These are phyloP conservation scores for Euptelea pleiosperma DNA, from an alignment of 164 flowering plant species.

Conservation along the genomic window DNA sequence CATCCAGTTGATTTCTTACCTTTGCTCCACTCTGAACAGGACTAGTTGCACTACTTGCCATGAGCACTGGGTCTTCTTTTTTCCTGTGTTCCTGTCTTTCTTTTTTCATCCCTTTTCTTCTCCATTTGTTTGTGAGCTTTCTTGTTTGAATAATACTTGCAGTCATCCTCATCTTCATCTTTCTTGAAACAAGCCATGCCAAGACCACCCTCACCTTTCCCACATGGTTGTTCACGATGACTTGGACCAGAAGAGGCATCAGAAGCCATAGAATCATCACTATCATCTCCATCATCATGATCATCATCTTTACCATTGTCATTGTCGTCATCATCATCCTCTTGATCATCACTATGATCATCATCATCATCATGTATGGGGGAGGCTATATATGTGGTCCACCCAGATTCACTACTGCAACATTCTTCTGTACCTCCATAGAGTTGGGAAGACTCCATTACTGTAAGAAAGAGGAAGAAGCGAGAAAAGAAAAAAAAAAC, in stretches of 20 bases:
- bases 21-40: conserved; percentile 23
- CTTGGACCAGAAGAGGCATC: conserved; percentile 77
- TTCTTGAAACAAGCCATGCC: conserved; percentile 13
- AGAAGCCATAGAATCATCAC: conserved; percentile 77
- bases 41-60: conserved; percentile 17
- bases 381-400: conserved; percentile 70
- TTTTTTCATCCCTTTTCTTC: conserved; percentile 15
- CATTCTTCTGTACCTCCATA: conserved; percentile 30
- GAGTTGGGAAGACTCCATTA: conserved; percentile 42
- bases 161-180: conserved; percentile 9
- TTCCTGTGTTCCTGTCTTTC: conserved; percentile 7
- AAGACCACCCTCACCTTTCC: conserved; percentile 6
- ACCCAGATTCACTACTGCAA: conserved; percentile 67
- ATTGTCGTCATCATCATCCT: conserved; percentile 11
- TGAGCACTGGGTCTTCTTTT: conserved; percentile 12
- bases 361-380: conserved; percentile 36
- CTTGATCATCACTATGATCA: conserved; percentile 13
- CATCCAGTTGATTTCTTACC: conserved; percentile 24
- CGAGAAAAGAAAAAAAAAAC: conserved; percentile 1
- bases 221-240: conserved; percentile 17
- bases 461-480: conserved; percentile 8
- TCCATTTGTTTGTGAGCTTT: conserved; percentile 22
- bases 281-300: conserved; percentile 23
- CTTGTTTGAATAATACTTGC: conserved; percentile 16
- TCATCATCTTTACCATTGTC: neutral